Evolutionary conservation across 495 filamentous ascomycete genomes (phyloP), one percentile per base, ranked within the genome.

Genomic region (Hyaloscypha finlandica): DNA sequence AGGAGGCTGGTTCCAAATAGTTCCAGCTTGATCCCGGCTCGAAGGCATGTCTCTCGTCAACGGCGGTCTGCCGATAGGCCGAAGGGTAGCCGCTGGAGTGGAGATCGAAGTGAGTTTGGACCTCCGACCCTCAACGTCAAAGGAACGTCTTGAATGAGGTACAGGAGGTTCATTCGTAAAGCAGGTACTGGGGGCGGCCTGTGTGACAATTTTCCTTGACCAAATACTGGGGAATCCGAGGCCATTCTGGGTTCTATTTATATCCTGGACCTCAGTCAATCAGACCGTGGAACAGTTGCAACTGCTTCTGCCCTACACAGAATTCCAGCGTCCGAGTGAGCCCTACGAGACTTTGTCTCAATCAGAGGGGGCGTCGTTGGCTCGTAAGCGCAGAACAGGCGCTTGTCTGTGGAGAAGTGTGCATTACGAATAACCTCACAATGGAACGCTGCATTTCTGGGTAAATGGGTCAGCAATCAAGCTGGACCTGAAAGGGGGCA

Each of bases 41-140:
- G 54, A 30, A 32, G 60, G 54, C 25, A 51, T 32, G 8, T 45
- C 53, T 29, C 35, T 9, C 33, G 35, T 30, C 31, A 61, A 22
- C 31, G 57, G 61, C 53, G 12, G 56, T 19, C 56, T 65, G 56
- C 67, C 67, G 67, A 69, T 61, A 61, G 57, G 67, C 30, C 67
- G 4, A 32, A 32, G n/a, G 20, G 20, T 65, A 69, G 61, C 55
- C 67, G 67, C 67, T 61, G 32, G 31, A n/a, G 67, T 69, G 67
- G 52, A 59, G 25, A 32, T 31, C 29, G 51, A 25, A 2, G 25
- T 25, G 25, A 64, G 60, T 69, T 69, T 64, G 67, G 61, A 62
- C 54, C 16, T 37, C 60, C 56, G 56, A 61, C 62, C 45, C 19
- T 55, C 2, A 58, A 64, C 45, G 60, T 68, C 31, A 64, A 42